Conservation (phyloP, 805 yeast genomes). For the Tetrapisispora taiwanensis region DNA sequence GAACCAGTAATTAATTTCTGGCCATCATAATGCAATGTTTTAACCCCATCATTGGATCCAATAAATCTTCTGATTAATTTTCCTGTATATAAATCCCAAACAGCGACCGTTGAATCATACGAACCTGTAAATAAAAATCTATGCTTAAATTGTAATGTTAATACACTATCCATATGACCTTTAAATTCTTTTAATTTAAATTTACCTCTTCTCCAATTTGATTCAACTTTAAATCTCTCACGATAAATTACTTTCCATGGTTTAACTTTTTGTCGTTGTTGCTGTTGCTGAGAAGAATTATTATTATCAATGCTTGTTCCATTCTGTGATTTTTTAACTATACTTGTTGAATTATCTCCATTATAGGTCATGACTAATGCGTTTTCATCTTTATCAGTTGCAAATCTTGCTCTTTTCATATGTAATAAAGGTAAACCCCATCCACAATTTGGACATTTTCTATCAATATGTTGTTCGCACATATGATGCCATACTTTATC, state of each 20-base stretch:
- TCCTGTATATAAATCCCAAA: conserved; percentile 87
- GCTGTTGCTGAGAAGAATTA: background rate
- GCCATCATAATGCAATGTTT: conserved; percentile 75
- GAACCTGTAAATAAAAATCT: conserved; percentile 81
- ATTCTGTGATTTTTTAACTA: no score
- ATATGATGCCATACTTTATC: conserved; percentile 96
- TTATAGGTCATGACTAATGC: background rate
- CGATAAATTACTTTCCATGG: conserved; percentile 95
- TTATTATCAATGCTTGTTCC: no score
- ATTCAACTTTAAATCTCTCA: conserved; percentile 83
- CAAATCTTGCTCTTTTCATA: conserved; percentile 55
- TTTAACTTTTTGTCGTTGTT: conserved; percentile 36
- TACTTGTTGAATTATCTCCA: background rate
- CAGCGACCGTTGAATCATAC: conserved; percentile 77
- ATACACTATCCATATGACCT: conserved; percentile 85
- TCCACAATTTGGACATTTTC: conserved; percentile 96
- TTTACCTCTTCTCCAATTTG: conserved; percentile 86
- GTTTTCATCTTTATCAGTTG: conserved; percentile 4
- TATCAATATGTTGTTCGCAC: conserved; percentile 97
- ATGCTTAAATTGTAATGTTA: conserved; percentile 77
- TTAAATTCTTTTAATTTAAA: conserved; percentile 52
- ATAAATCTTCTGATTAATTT: conserved; percentile 62
- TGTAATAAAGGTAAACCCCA: conserved; percentile 97
- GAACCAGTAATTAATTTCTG: conserved; percentile 89
- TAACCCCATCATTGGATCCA: conserved; percentile 87